Evolutionary conservation across 331 rosid species (phyloP).

Genomic region (Rhamnella rubrinervis): DNA sequence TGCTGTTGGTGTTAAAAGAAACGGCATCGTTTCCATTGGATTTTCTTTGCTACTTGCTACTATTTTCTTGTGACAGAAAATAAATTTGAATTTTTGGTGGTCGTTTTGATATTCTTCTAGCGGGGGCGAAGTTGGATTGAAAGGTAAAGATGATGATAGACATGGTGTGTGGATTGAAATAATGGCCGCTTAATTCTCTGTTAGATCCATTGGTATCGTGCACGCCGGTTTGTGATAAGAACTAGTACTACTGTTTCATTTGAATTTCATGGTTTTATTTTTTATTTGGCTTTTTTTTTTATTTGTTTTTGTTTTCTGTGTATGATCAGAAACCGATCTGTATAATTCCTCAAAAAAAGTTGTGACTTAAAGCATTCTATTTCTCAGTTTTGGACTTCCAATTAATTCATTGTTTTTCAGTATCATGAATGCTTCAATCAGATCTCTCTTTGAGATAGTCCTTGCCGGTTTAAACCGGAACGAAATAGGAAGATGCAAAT

Average conservation of each 20-base stretch:
- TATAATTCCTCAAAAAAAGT: background rate
- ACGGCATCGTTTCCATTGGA: background rate
- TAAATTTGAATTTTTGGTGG: background rate
- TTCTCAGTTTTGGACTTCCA: background rate
- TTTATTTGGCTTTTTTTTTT: background rate
- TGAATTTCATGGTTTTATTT: background rate
- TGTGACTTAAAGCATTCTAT: too few species aligned
- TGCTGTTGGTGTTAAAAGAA: background rate
- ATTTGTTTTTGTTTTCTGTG: background rate
- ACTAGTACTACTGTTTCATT: background rate
- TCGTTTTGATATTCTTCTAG: background rate
- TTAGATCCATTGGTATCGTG: background rate
- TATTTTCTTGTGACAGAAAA: slow-evolving; percentile 28
- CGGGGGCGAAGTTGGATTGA: slow-evolving; percentile 25
- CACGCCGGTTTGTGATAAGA: slow-evolving; percentile 34
- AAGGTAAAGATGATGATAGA: slow-evolving; percentile 26
- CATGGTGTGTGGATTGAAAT: slow-evolving; percentile 33
- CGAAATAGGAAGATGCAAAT: too few species aligned
- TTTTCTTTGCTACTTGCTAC: background rate
- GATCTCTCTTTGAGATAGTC: background rate
- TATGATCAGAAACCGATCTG: background rate
- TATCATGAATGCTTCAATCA: background rate
- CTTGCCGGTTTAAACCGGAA: too few species aligned
- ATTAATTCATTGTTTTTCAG: background rate
- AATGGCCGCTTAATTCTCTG: slow-evolving; percentile 15